phyloP scores from a whole-genome alignment of 331 rosid species.

The Spiraea crenata region DNA sequence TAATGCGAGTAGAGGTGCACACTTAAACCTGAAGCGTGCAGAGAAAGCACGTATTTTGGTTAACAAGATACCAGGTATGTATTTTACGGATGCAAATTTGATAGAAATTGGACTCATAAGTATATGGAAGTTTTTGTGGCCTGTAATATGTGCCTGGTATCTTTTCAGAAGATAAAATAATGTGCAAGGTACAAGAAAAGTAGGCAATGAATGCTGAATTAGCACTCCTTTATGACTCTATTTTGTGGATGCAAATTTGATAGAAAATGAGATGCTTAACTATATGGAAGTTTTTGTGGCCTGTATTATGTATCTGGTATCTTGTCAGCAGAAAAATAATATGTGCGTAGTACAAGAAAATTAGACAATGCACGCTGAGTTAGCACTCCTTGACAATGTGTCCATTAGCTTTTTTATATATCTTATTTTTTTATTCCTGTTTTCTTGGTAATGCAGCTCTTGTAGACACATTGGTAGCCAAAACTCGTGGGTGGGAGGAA shows the following conservation, averaged over 20 bases:
- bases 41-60: constrained; percentile 91
- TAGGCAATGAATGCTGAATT: background rate
- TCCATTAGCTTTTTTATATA: background rate
- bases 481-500: constrained; percentile 96
- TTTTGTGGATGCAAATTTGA: background rate
- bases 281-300: constrained; percentile 4
- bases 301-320: background rate
- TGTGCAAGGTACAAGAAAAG: background rate
- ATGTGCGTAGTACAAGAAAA: background rate
- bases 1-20: constrained; percentile 96
- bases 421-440: background rate
- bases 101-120: background rate
- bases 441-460: constrained; percentile 57
- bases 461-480: constrained; percentile 79
- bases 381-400: constrained; percentile 10
- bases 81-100: background rate
- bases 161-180: too few relatives aligned
- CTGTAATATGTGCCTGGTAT: background rate
- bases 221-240: constrained; percentile 8
- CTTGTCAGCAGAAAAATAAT: background rate
- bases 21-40: constrained; percentile 90
- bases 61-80: constrained; percentile 81
- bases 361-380: background rate
- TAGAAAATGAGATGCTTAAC: background rate
- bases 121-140: constrained; percentile 4